Evolutionary conservation across 2,329 filamentous ascomycete genomes (phyloP), one percentile per base, ranked within the genome.

Genomic region (Aspergillus proliferans): DNA sequence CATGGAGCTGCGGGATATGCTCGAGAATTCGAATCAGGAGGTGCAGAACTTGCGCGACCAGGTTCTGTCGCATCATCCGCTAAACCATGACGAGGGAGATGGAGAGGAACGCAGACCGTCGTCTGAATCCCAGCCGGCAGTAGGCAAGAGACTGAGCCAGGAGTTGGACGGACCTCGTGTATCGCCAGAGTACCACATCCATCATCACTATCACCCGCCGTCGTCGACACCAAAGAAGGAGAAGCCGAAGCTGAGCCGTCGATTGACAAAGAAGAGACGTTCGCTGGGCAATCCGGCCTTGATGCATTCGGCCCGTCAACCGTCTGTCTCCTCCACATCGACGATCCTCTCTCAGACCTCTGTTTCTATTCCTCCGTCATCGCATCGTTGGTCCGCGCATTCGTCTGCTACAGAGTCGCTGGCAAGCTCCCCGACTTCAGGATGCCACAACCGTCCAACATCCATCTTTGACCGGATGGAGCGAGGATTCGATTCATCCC

Each of bases 11-110:
- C 81, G 91, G 15, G 91, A 95, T 65, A 85, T 98, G 83, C 77
- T 98, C 19, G 80, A 89, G 61, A 90, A 82, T 64, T 95, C 92
- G 3, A 95, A 97, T 62, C 88, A 95, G 60, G 92, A 98, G 70
- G 93, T 97, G 3, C 89, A 95, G 65, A 81, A 80, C 40, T 72
- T 98, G 18, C 80, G 92, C 22, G 88, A 95, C 52, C 88, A 95
- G 66, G 75, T 97, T 22, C 69, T 86, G 52, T 80, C 83, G 43
- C 89, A 95, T 63, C 88, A 93, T 59, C 88, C 88, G 6, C 60
- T 87, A 3, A 69, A 71, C 44, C 52, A 54, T n/a, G 45, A 55
- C 12, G 57, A 57, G 41, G 57, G 63, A 50, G 59, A 56, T 18
- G 59, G 52, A 15, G 54, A 53, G 48, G 45, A 48, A 6, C 43